Percentiles rank a stretch among this genome's conserved stretches.
These are phyloP conservation scores for Metschnikowia shivogae DNA, from an alignment of 805 yeast genomes.

Conservation along the genomic window DNA sequence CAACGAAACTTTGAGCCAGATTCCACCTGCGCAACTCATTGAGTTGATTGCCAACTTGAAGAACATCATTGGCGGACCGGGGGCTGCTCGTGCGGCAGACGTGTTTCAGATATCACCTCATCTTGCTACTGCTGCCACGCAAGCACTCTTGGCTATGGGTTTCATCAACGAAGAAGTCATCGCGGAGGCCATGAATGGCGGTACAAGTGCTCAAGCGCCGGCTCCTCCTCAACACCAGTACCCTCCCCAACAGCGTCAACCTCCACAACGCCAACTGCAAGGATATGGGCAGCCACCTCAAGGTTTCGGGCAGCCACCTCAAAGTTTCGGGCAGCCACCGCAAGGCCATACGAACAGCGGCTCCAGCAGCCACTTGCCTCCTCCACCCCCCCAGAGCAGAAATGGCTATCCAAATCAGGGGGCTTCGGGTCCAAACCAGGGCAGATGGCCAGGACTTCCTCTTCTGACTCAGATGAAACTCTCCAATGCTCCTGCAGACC, in stretches of 20 bases:
- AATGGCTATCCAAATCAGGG: neutral
- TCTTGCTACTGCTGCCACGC: constrained; percentile 65
- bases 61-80: constrained; percentile 48
- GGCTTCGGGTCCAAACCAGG: neutral
- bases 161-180: constrained; percentile 66
- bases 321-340: neutral
- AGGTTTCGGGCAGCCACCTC: constrained; percentile 4
- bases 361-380: neutral
- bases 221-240: constrained; percentile 12
- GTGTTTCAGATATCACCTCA: constrained; percentile 51
- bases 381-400: neutral
- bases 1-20: constrained; percentile 55
- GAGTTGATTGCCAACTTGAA: constrained; percentile 67
- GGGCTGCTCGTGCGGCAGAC: constrained; percentile 48
- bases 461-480: constrained; percentile 48
- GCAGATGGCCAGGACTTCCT: constrained; percentile 47
- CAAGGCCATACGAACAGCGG: constrained; percentile 3
- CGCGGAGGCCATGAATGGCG: constrained; percentile 46
- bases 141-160: constrained; percentile 74
- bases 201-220: constrained; percentile 16
- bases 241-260: neutral
- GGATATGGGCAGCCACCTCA: constrained; percentile 3
- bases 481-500: constrained; percentile 48
- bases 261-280: neutral
- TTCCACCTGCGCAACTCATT: constrained; percentile 68